These are phyloP conservation scores for Venturia oleaginea DNA, from an alignment of 2,329 filamentous ascomycete species.

Conservation along the genomic window DNA sequence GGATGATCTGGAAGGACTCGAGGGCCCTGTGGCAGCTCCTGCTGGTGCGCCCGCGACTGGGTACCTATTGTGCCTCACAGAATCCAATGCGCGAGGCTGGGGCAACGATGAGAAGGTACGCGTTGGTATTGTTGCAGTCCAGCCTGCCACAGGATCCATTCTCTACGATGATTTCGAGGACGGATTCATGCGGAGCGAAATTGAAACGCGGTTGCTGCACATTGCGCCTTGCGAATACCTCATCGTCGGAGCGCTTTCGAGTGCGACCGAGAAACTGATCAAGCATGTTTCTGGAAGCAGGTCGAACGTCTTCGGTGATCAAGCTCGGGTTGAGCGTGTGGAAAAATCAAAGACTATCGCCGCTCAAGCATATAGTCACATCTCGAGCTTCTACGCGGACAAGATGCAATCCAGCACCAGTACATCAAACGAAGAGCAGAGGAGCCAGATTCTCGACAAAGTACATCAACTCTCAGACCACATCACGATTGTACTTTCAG, in stretches of 20 bases:
- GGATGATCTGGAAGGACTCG: conserved; percentile 79
- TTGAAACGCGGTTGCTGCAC: conserved; percentile 90
- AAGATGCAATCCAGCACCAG: conserved; percentile 57
- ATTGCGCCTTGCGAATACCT: conserved; percentile 94
- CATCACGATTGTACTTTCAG: conserved; percentile 84
- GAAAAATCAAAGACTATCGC: conserved; percentile 71
- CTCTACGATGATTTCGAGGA: conserved; percentile 95
- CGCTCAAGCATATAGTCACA: conserved; percentile 76
- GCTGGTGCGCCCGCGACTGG: conserved; percentile 56
- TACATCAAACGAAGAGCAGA: conserved; percentile 35
- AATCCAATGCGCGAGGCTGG: conserved; percentile 66
- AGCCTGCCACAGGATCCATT: conserved; percentile 91
- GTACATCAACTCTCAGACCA: conserved; percentile 76
- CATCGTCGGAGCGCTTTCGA: conserved; percentile 82
- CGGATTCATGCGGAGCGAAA: conserved; percentile 92
- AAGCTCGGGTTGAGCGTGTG: conserved; percentile 73
- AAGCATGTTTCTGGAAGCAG: conserved; percentile 80
- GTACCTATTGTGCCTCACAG: conserved; percentile 89
- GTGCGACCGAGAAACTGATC: conserved; percentile 84
- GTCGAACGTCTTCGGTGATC: conserved; percentile 86
- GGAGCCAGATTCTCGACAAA: conserved; percentile 67
- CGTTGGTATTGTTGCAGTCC: conserved; percentile 85
- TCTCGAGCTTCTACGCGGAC: conserved; percentile 85
- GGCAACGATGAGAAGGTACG: conserved; percentile 90
- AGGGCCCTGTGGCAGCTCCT: conserved; percentile 45